Conservation (phyloP, 2,329 filamentous ascomycete genomes). For the Colletotrichum liriopes region DNA sequence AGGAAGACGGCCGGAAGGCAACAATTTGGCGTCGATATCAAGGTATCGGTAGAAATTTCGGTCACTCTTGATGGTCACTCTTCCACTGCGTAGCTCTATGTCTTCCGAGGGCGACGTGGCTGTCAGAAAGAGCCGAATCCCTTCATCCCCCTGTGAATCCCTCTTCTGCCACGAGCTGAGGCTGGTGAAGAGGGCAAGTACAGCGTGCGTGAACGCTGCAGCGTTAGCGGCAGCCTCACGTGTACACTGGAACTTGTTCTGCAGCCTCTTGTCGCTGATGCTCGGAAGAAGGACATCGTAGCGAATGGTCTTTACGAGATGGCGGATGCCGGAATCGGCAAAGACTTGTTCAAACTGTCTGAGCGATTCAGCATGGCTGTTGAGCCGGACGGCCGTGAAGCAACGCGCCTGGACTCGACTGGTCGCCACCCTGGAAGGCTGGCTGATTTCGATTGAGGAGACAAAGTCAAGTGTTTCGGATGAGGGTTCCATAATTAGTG, state of each 20-base stretch:
- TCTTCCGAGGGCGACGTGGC: too few species aligned
- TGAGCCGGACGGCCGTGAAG: conserved; percentile 18
- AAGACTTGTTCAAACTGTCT: conserved; percentile 14
- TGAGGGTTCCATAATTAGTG: neutral
- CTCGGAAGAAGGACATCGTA: conserved; percentile 5
- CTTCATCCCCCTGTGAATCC: too few species aligned
- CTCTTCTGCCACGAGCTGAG: too few species aligned
- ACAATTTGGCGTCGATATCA: too few species aligned
- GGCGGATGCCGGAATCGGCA: neutral
- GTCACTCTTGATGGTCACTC: too few species aligned
- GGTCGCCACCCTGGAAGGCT: conserved; percentile 1
- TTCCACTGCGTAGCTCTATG: too few species aligned
- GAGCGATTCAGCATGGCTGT: conserved; percentile 10
- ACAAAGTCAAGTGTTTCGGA: conserved; percentile 2
- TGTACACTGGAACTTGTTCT: conserved; percentile 3
- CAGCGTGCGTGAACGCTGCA: too few species aligned
- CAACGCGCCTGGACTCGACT: conserved; percentile 10
- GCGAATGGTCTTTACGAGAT: conserved; percentile 8
- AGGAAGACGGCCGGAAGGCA: too few species aligned
- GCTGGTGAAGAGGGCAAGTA: too few species aligned
- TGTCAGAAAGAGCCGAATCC: too few species aligned
- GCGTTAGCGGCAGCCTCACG: neutral
- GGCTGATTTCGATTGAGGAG: neutral
- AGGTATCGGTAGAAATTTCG: too few species aligned
- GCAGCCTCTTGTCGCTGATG: conserved; percentile 6